Evolutionary conservation across 805 yeast genomes (phyloP).

Genomic region (Wickerhamiella lipophila): DNA sequence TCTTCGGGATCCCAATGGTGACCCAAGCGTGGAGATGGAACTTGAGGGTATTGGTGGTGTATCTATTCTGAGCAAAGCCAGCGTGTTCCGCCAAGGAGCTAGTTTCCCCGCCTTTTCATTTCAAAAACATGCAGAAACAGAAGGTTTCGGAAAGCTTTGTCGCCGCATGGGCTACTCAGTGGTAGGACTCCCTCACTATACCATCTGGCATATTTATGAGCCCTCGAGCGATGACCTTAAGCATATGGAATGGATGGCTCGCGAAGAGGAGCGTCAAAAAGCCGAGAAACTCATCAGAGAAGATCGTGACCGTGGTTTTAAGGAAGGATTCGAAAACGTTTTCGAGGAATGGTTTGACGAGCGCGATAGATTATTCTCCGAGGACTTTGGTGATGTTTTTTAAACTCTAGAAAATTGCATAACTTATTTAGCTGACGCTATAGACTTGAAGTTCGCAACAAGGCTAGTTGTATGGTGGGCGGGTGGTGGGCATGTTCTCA

Average conservation of each 20-base stretch:
- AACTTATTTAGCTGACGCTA: neutral
- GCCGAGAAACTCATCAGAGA: slow-evolving; percentile 27
- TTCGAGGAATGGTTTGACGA: slow-evolving; percentile 62
- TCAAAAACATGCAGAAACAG: slow-evolving; percentile 93
- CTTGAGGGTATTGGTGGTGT: slow-evolving; percentile 96
- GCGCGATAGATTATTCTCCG: slow-evolving; percentile 43
- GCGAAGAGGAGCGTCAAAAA: slow-evolving; percentile 31
- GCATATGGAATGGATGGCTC: slow-evolving; percentile 39
- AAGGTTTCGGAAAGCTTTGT: slow-evolving; percentile 84
- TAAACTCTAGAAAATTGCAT: neutral
- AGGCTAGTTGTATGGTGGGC: no score
- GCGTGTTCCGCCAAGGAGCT: slow-evolving; percentile 72
- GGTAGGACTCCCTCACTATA: slow-evolving; percentile 85
- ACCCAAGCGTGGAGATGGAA: slow-evolving; percentile 84
- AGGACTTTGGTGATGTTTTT: slow-evolving; percentile 3
- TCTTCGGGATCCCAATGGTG: slow-evolving; percentile 63
- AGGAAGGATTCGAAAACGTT: slow-evolving; percentile 65
- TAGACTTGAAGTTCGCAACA: neutral
- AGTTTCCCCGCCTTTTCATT: slow-evolving; percentile 95
- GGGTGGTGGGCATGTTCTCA: no score
- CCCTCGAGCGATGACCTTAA: slow-evolving; percentile 85
- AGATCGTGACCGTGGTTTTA: slow-evolving; percentile 40
- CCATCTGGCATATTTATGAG: slow-evolving; percentile 93
- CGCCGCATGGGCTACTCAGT: slow-evolving; percentile 79
- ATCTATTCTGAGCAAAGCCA: slow-evolving; percentile 73